Percentiles rank a stretch among this genome's conserved stretches.
Evolutionary conservation across 768 basidiomycete species (phyloP).

Genomic region (Auriscalpium orientale): DNA sequence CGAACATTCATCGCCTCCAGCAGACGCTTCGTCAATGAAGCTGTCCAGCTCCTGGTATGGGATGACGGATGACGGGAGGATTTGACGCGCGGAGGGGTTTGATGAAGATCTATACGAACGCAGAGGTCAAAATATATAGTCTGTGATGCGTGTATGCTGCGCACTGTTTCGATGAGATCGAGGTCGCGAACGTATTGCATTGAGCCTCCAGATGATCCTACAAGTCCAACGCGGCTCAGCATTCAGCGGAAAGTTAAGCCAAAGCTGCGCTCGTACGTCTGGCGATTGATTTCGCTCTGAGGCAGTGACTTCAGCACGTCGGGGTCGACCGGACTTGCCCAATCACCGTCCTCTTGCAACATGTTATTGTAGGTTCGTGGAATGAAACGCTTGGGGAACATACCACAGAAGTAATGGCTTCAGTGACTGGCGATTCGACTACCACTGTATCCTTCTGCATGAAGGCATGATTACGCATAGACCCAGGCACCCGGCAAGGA

Average conservation of each 20-base stretch:
- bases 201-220: slow-evolving; percentile 74
- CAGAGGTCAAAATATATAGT: no score
- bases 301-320: slow-evolving; percentile 50
- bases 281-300: slow-evolving; percentile 72
- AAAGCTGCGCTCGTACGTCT: slow-evolving; percentile 39
- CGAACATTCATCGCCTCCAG: slow-evolving; percentile 82
- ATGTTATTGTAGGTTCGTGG: background rate
- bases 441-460: background rate
- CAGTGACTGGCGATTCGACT: background rate
- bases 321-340: slow-evolving; percentile 45
- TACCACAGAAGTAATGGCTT: background rate
- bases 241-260: background rate
- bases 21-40: slow-evolving; percentile 82
- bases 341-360: slow-evolving; percentile 32
- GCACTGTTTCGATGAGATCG: slow-evolving; percentile 68
- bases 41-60: slow-evolving; percentile 54
- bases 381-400: background rate
- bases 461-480: background rate
- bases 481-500: background rate
- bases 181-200: slow-evolving; percentile 87
- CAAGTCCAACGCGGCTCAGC: slow-evolving; percentile 1
- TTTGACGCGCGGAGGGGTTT: slow-evolving; percentile 42
- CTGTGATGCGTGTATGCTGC: slow-evolving; percentile 23
- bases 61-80: slow-evolving; percentile 53
- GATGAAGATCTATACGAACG: slow-evolving; percentile 41